Percentiles rank a stretch among this genome's conserved stretches.
These are phyloP conservation scores for Akanthomyces lecanii DNA, from an alignment of 2,329 filamentous ascomycete species.

Conservation along the genomic window DNA sequence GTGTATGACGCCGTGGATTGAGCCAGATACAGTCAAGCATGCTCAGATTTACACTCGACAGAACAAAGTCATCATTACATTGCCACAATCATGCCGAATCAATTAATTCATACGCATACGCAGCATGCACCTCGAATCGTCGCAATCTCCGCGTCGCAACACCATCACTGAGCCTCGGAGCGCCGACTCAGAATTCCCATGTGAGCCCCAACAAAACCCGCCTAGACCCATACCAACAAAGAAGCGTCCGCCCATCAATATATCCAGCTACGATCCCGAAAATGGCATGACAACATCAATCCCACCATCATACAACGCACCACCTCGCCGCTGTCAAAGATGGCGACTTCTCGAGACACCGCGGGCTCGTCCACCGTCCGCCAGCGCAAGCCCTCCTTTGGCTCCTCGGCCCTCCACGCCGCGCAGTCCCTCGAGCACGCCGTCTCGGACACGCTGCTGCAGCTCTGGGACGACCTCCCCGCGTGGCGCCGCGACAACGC, in stretches of 20 bases:
- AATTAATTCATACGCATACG: no score
- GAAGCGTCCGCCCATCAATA: not conserved
- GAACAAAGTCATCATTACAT: no score
- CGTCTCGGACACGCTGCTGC: conserved; percentile 38
- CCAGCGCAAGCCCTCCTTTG: conserved; percentile 24
- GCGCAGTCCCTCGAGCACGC: conserved; percentile 36
- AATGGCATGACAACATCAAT: not conserved
- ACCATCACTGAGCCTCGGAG: conserved; percentile 24
- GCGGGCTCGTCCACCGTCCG: conserved; percentile 2
- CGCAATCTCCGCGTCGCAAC: not conserved
- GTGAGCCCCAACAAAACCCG: conserved; percentile 30
- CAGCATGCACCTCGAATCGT: not conserved
- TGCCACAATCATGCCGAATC: no score
- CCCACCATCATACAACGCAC: no score
- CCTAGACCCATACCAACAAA: conserved; percentile 13
- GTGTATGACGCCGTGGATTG: no score
- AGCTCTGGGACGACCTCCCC: conserved; percentile 57
- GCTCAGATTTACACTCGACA: no score
- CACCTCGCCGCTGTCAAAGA: no score
- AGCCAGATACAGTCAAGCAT: no score
- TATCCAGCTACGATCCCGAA: not conserved
- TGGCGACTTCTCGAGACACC: not conserved
- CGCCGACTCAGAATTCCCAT: conserved; percentile 24
- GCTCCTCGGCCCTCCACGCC: conserved; percentile 24
- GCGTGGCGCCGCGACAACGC: conserved; percentile 57